phyloP scores from a whole-genome alignment of 2,329 filamentous ascomycete genomes.

The Ceratocystis ficicola region DNA sequence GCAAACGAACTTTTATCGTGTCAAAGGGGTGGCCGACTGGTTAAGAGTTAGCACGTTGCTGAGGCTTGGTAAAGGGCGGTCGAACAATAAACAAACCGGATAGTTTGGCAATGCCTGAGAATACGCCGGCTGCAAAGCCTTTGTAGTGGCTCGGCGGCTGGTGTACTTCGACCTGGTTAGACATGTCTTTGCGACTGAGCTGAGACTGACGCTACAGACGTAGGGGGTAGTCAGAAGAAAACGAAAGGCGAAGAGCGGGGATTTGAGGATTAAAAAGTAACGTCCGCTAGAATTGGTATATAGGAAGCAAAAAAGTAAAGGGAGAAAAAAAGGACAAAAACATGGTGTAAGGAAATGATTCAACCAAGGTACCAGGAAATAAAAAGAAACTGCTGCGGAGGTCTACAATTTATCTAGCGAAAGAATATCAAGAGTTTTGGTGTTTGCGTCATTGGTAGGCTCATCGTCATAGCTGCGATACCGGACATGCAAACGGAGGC shows the following conservation, averaged over 20 bases:
- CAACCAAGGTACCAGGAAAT: neutral
- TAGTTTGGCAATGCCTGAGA: conserved; percentile 85
- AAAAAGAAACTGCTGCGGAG: neutral
- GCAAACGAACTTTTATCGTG: conserved; percentile 89
- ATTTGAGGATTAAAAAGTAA: neutral
- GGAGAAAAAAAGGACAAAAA: neutral
- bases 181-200: neutral
- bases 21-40: conserved; percentile 68
- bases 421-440: no score
- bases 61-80: conserved; percentile 21
- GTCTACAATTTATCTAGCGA: no score
- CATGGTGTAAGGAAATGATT: neutral
- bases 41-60: conserved; percentile 12
- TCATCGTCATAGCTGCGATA: neutral
- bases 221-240: neutral
- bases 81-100: conserved; percentile 44
- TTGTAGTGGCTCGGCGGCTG: conserved; percentile 54
- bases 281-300: neutral
- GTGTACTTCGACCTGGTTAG: conserved; percentile 7
- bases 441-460: no score
- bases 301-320: neutral
- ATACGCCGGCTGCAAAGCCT: conserved; percentile 94
- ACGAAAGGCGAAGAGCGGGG: neutral
- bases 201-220: neutral
- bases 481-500: neutral